Evolutionary conservation across 75 land plant genomes (phyloP).

Genomic region (Isoetes taiwanensis): DNA sequence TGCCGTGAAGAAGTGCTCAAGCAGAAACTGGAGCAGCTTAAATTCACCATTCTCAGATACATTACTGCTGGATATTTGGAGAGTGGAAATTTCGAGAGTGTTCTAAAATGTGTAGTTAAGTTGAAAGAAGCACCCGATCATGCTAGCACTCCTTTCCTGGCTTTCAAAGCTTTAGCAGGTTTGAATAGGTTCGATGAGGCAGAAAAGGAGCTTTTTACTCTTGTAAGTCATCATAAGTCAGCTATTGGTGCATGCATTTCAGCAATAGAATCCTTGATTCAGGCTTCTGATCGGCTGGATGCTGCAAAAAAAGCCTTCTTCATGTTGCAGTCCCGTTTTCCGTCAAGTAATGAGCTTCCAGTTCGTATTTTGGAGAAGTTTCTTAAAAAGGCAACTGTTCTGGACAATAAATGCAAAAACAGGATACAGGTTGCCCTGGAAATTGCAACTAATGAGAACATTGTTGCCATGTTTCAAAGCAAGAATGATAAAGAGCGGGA

Average conservation of each 20-base stretch:
- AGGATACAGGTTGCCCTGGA: conserved; percentile 42
- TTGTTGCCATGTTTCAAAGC: conserved; percentile 16
- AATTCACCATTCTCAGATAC: conserved; percentile 38
- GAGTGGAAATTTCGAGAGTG: conserved; percentile 59
- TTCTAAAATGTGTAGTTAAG: conserved; percentile 50
- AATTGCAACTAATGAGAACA: conserved; percentile 51
- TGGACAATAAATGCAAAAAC: conserved; percentile 14
- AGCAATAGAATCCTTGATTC: conserved; percentile 52
- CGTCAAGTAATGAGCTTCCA: conserved; percentile 39
- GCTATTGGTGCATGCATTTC: conserved; percentile 53
- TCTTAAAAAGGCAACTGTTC: conserved; percentile 16
- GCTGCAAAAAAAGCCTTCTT: conserved; percentile 40
- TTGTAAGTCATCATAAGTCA: conserved; percentile 35
- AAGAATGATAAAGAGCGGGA: conserved; percentile 5
- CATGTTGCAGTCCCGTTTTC: conserved; percentile 42
- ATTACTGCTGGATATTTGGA: conserved; percentile 71
- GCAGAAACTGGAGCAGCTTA: conserved; percentile 21
- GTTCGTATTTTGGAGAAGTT: conserved; percentile 45
- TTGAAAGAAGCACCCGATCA: conserved; percentile 38
- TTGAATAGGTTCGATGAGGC: conserved; percentile 55
- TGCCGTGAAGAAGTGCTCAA: not conserved
- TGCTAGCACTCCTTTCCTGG: conserved; percentile 50
- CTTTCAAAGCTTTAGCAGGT: conserved; percentile 71
- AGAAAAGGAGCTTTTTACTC: conserved; percentile 56
- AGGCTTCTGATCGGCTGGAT: conserved; percentile 34